These are phyloP conservation scores for Ustulina deusta DNA, from an alignment of 2,329 filamentous ascomycete species.

Conservation along the genomic window DNA sequence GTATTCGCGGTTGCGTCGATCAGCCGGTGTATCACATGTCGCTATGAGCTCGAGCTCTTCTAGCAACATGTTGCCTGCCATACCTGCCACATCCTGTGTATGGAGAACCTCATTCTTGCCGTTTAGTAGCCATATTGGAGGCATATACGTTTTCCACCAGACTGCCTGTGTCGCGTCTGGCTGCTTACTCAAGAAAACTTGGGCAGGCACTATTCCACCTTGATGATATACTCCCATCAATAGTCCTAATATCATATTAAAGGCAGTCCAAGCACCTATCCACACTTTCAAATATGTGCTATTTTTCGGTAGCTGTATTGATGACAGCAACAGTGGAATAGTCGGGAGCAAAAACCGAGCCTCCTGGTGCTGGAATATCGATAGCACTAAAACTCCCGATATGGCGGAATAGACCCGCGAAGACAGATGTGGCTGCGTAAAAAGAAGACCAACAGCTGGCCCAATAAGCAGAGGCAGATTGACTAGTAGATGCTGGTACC, in stretches of 20 bases:
- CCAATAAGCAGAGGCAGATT: constrained; percentile 80
- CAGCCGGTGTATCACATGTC: constrained; percentile 71
- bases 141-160: constrained; percentile 91
- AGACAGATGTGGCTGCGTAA: constrained; percentile 68
- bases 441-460: constrained; percentile 72
- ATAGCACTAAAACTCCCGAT: constrained; percentile 77
- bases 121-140: constrained; percentile 82
- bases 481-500: constrained; percentile 79
- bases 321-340: constrained; percentile 81
- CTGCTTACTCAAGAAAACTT: constrained; percentile 79
- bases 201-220: constrained; percentile 79
- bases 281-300: constrained; percentile 64
- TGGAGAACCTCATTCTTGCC: constrained; percentile 78
- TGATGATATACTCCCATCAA: constrained; percentile 88
- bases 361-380: constrained; percentile 82
- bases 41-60: constrained; percentile 68
- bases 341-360: constrained; percentile 82
- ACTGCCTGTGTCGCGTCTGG: constrained; percentile 75
- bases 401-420: constrained; percentile 78
- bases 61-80: constrained; percentile 71
- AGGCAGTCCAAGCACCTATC: constrained; percentile 73
- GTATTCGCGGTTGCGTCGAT: constrained; percentile 67
- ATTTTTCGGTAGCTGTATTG: constrained; percentile 73
- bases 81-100: constrained; percentile 80
- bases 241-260: constrained; percentile 75